Percentiles rank a stretch among this genome's conserved stretches.
Conservation (phyloP, 2,329 filamentous ascomycete species). For the Parascedosporium putredinis region DNA sequence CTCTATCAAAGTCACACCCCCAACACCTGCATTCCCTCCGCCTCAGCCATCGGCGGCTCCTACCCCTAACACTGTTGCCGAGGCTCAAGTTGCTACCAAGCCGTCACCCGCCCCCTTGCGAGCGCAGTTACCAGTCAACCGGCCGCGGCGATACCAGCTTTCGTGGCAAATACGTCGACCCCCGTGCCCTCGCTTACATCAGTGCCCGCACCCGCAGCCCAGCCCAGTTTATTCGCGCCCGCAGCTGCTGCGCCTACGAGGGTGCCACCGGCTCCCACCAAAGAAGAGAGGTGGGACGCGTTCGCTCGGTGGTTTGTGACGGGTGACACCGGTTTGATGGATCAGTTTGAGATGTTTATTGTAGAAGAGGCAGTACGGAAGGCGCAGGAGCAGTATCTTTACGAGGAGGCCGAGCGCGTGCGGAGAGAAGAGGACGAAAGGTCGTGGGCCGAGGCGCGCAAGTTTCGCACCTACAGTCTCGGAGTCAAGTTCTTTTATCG, state of each 20-base stretch:
- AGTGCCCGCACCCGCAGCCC: too few species aligned
- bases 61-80: constrained; percentile 5
- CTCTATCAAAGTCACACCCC: constrained; percentile 11
- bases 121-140: background rate
- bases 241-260: background rate
- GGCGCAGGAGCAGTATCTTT: constrained; percentile 29
- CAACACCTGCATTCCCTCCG: constrained; percentile 10
- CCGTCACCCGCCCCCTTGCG: constrained; percentile 8
- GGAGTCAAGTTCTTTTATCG: constrained; percentile 45
- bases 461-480: constrained; percentile 39
- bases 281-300: constrained; percentile 26
- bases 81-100: background rate
- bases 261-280: background rate
- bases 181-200: too few species aligned
- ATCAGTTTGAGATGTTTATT: constrained; percentile 36
- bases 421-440: constrained; percentile 37
- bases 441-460: constrained; percentile 33
- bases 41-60: background rate
- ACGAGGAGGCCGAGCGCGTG: constrained; percentile 29
- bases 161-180: constrained; percentile 21
- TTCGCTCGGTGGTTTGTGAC: constrained; percentile 45
- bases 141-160: constrained; percentile 8
- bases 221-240: background rate
- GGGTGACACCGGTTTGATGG: constrained; percentile 42
- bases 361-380: constrained; percentile 33